Percentiles rank a stretch among this genome's conserved stretches.
These are phyloP conservation scores for Solanum corneliomulleri DNA, from an alignment of 257 asterid genomes.

Conservation along the genomic window DNA sequence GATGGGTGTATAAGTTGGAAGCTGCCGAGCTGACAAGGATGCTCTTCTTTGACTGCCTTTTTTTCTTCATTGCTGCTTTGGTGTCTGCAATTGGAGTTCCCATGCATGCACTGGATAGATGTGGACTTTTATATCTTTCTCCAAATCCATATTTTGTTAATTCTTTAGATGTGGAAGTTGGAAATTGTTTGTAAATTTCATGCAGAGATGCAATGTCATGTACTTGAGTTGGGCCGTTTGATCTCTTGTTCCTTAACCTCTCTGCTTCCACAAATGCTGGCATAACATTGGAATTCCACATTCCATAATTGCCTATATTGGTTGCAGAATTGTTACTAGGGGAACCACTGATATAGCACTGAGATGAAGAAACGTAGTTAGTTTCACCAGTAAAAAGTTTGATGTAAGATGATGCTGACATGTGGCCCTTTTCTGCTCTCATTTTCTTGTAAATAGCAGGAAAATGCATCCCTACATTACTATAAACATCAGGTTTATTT, in stretches of 20 bases:
- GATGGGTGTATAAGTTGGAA: conserved; percentile 19
- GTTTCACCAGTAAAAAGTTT: conserved; percentile 9
- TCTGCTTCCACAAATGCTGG: conserved; percentile 36
- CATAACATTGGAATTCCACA: conserved; percentile 18
- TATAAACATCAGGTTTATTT: conserved; percentile 8
- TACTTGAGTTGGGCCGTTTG: conserved; percentile 35
- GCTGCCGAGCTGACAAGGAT: conserved; percentile 20
- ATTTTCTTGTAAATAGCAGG: conserved; percentile 48
- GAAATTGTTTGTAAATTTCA: conserved; percentile 21
- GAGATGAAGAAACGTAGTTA: conserved; percentile 12
- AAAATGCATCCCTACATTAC: conserved; percentile 29
- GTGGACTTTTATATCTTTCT: conserved; percentile 12
- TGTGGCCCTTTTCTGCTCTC: conserved; percentile 41
- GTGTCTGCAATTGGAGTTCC: conserved; percentile 39
- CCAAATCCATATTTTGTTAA: conserved; percentile 12
- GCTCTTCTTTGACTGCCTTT: conserved; percentile 52
- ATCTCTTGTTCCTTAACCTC: conserved; percentile 32
- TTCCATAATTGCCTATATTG: conserved; percentile 15
- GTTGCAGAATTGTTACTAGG: conserved; percentile 6
- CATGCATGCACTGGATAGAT: conserved; percentile 34
- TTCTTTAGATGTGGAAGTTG: conserved; percentile 18
- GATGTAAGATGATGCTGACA: conserved; percentile 21
- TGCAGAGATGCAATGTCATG: conserved; percentile 31
- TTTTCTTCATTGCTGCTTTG: conserved; percentile 24
- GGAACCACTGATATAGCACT: conserved; percentile 11